phyloP scores from a whole-genome alignment of 331 rosid species.

The Prunus yedoensis region DNA sequence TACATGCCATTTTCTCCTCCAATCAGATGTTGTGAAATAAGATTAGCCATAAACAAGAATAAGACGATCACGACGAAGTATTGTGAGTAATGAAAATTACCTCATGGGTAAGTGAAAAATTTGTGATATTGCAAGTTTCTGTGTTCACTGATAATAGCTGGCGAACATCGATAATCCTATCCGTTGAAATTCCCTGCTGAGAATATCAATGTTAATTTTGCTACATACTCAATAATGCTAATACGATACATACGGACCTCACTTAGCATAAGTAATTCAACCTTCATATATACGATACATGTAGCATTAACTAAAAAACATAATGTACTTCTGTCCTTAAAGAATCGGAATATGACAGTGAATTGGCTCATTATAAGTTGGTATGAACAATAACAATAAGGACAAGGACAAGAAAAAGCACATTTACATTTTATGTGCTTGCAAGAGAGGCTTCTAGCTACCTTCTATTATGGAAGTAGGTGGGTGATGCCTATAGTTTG shows the following conservation, averaged over 20 bases:
- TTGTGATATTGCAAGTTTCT: conserved; percentile 72
- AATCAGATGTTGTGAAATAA: neutral
- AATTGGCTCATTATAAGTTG: neutral
- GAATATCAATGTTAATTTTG: neutral
- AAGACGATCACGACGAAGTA: too few relatives aligned
- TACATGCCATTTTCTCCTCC: neutral
- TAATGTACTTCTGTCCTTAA: neutral
- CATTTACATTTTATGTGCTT: neutral
- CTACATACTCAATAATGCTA: neutral
- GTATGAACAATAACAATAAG: neutral
- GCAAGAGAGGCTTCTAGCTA: conserved; percentile 7
- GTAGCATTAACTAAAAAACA: neutral
- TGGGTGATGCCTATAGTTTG: neutral
- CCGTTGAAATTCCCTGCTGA: conserved; percentile 93
- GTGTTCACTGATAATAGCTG: conserved; percentile 65
- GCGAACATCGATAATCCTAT: conserved; percentile 75
- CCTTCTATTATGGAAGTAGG: conserved; percentile 15
- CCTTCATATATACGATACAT: neutral
- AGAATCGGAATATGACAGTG: neutral
- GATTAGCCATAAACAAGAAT: too few relatives aligned
- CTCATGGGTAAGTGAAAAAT: conserved; percentile 82
- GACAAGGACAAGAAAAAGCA: neutral
- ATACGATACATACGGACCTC: too few relatives aligned
- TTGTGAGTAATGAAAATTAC: conserved; percentile 32
- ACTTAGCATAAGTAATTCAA: too few relatives aligned